Evolutionary conservation across 768 basidiomycete genomes (phyloP).

Genomic region (Suillus bovinus): DNA sequence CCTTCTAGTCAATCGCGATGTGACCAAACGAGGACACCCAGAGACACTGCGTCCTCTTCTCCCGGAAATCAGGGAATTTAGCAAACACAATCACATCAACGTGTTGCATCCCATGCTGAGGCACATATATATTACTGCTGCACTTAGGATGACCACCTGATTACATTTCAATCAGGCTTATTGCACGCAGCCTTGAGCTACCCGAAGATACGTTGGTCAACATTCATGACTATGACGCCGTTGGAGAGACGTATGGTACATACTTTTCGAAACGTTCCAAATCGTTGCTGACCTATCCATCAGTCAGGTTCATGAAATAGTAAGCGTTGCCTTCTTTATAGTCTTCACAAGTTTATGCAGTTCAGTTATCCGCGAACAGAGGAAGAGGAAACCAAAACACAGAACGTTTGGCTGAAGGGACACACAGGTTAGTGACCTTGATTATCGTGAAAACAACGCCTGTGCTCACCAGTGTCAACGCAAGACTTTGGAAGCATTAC

Average conservation of each 20-base stretch:
- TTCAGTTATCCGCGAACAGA: constrained; percentile 48
- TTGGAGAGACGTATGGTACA: constrained; percentile 45
- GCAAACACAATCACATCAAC: constrained; percentile 50
- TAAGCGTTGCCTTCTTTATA: constrained; percentile 26
- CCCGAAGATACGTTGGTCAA: constrained; percentile 53
- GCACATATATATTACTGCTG: constrained; percentile 22
- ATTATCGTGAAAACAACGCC: too few species aligned
- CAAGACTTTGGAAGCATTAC: constrained; percentile 56
- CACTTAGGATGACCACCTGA: neutral
- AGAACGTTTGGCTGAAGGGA: constrained; percentile 61
- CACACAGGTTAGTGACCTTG: constrained; percentile 45
- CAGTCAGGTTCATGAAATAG: constrained; percentile 72
- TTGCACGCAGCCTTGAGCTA: constrained; percentile 53
- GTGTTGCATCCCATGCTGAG: constrained; percentile 51
- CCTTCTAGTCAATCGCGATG: constrained; percentile 49
- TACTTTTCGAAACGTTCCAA: neutral
- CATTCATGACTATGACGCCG: constrained; percentile 43
- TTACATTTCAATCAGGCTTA: constrained; percentile 33
- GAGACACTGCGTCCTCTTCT: constrained; percentile 48
- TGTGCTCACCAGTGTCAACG: neutral
- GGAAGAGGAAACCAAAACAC: constrained; percentile 51
- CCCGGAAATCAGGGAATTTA: constrained; percentile 52
- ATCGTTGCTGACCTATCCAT: neutral
- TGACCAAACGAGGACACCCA: constrained; percentile 50
- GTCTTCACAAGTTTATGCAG: neutral